Evolutionary conservation across 2,329 filamentous ascomycete genomes (phyloP), one percentile per base, ranked within the genome.

Genomic region (Fonsecaea pugnacius): DNA sequence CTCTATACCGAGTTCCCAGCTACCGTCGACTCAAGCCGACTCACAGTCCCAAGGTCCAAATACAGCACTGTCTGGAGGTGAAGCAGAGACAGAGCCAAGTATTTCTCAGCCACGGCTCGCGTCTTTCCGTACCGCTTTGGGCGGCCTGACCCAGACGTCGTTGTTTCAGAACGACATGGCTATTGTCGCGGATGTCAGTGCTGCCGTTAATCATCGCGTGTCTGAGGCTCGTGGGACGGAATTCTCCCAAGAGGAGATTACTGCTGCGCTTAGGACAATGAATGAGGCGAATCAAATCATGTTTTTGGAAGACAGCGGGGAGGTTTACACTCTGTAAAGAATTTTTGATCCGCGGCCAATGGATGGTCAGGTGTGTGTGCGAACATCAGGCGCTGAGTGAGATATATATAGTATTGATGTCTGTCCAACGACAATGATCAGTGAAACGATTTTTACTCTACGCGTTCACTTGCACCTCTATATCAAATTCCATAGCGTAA

Each of bases 151-250:
- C 73, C 89, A 89, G 72, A 89, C 90, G 0, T 83, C 86, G 12
- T 77, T 99, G n/a, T 99, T 99, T 75, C 87, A 89, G 35, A 91
- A 96, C 66, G 95, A 98, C 72, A 87, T 89, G 18, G 92, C 92
- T 14, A 84, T 89, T 66, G 84, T 97, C 1, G 86, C 88, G 67
- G 85, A 86, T 30, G 83, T 99, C 35, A 83, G 97, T 18, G 84
- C 83, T 3, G 91, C 91, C 8, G 90, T 99, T 57, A 99, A 99
- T 75, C 87, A 71, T 72, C 96, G 53, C 83, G 53, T 71, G 21
- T 61, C 53, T 7, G 85, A 14, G 73, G 78, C 48, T 72, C 78
- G 79, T 30, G 84, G 83, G 4, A 84, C 85, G 7, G 77, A 82
- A 40, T 99, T 96, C 78, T 84, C 82, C 30, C 84, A 84, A 40